Percentiles rank a stretch among this genome's conserved stretches.
Conservation (phyloP, 202 grass and related monocot species). For the Panicum hallii region DNA sequence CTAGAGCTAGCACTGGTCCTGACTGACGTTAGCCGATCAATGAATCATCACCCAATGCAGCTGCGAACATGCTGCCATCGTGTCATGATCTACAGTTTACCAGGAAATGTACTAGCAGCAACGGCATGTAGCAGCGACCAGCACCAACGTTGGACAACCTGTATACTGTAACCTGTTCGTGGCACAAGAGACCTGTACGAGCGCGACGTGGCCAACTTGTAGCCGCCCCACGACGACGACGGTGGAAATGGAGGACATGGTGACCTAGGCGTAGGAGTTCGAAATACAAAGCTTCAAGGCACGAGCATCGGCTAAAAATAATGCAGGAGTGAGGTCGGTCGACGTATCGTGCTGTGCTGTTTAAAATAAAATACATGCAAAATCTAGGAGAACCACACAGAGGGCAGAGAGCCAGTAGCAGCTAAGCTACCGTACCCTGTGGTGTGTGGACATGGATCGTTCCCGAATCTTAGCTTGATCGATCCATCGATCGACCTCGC, state of each 20-base stretch:
- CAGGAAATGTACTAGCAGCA: not conserved
- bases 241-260: not conserved
- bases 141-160: not conserved
- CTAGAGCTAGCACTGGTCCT: not conserved
- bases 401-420: not conserved
- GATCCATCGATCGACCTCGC: not conserved
- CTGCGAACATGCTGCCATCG: not conserved
- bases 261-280: not conserved
- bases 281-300: slow-evolving; percentile 55
- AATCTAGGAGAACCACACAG: not conserved
- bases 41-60: not conserved
- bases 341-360: not conserved
- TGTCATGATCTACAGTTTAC: not conserved
- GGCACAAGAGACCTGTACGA: not conserved
- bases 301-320: slow-evolving; percentile 29
- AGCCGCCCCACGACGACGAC: slow-evolving; percentile 42
- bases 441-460: slow-evolving; percentile 25
- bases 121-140: not conserved
- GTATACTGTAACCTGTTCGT: not conserved
- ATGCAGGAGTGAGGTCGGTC: slow-evolving; percentile 18
- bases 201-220: slow-evolving; percentile 34
- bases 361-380: not conserved
- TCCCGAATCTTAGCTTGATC: slow-evolving; percentile 7
- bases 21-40: not conserved
- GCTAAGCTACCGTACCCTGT: not conserved